Evolutionary conservation across 169 alveolate species (phyloP).

Genomic region (Cryptosporidium felis): DNA sequence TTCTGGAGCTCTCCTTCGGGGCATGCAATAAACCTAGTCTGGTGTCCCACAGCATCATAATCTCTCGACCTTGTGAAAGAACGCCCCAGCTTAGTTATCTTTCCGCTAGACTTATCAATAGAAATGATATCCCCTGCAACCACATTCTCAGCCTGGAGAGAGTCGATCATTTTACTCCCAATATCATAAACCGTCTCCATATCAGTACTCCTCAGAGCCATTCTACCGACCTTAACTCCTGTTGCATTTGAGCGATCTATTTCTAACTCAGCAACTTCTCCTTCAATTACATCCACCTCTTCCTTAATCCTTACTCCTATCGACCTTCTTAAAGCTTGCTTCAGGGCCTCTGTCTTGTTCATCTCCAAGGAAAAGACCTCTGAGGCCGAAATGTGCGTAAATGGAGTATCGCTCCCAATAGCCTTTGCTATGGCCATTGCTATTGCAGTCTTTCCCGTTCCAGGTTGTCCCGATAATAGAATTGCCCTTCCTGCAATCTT

Average conservation of each 20-base stretch:
- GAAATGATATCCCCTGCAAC: constrained; percentile 94
- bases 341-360: constrained; percentile 96
- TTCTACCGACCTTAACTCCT: constrained; percentile 91
- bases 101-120: constrained; percentile 97
- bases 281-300: constrained; percentile 98
- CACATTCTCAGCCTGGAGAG: constrained; percentile 85
- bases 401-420: constrained; percentile 96
- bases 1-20: constrained; percentile 99
- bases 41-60: constrained; percentile 98
- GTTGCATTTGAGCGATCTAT: constrained; percentile 90
- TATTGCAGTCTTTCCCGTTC: constrained; percentile 98
- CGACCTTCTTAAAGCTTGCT: constrained; percentile 96
- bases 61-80: constrained; percentile 95
- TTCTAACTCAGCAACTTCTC: constrained; percentile 99
- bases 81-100: constrained; percentile 95
- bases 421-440: constrained; percentile 99
- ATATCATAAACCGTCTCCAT: constrained; percentile 98
- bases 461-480: constrained; percentile 99
- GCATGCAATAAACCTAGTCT: constrained; percentile 91
- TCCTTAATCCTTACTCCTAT: constrained; percentile 98
- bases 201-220: constrained; percentile 97
- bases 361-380: constrained; percentile 97
- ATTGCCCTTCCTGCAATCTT: constrained; percentile 98
- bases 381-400: constrained; percentile 97
- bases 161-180: constrained; percentile 94